Conservation (phyloP, 2,329 filamentous ascomycete genomes). For the Verticillium zaregamsianum region DNA sequence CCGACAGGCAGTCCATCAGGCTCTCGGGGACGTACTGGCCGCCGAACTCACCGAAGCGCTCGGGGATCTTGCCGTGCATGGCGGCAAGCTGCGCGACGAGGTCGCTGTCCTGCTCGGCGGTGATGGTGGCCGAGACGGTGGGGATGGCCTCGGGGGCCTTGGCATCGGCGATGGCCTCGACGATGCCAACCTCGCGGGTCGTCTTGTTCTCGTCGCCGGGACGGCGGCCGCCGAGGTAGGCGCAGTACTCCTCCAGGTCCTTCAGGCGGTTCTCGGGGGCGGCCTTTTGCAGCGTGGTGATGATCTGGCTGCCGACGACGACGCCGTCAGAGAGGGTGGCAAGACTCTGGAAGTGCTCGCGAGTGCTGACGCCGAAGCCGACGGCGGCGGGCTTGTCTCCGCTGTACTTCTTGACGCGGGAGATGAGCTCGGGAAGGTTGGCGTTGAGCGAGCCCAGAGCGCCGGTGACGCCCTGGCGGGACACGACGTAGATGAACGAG, state of each 20-base stretch:
- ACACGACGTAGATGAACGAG: conserved; percentile 98
- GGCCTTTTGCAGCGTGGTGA: conserved; percentile 72
- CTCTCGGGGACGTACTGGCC: conserved; percentile 97
- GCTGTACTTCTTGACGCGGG: conserved; percentile 86
- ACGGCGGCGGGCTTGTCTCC: conserved; percentile 87
- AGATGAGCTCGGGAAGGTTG: conserved; percentile 75
- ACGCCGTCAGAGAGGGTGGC: conserved; percentile 85
- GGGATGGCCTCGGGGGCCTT: conserved; percentile 57
- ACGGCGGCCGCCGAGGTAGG: conserved; percentile 55
- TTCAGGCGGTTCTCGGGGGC: conserved; percentile 56
- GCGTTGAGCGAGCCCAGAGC: conserved; percentile 79
- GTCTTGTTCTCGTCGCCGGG: conserved; percentile 26
- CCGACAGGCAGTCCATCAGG: conserved; percentile 90
- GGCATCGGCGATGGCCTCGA: conserved; percentile 62
- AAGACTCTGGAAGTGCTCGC: conserved; percentile 87
- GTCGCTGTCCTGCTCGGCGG: conserved; percentile 46
- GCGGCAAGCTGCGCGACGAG: conserved; percentile 82
- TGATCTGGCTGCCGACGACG: conserved; percentile 93
- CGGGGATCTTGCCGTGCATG: conserved; percentile 74
- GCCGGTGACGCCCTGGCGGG: conserved; percentile 93
- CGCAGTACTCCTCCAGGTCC: conserved; percentile 81
- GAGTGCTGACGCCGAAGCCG: conserved; percentile 93
- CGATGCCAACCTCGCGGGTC: conserved; percentile 64
- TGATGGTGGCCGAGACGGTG: conserved; percentile 65
- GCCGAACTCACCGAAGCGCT: conserved; percentile 91